phyloP scores from a whole-genome alignment of 129 eudicot genomes.

The Chrysanthemum makinoi region DNA sequence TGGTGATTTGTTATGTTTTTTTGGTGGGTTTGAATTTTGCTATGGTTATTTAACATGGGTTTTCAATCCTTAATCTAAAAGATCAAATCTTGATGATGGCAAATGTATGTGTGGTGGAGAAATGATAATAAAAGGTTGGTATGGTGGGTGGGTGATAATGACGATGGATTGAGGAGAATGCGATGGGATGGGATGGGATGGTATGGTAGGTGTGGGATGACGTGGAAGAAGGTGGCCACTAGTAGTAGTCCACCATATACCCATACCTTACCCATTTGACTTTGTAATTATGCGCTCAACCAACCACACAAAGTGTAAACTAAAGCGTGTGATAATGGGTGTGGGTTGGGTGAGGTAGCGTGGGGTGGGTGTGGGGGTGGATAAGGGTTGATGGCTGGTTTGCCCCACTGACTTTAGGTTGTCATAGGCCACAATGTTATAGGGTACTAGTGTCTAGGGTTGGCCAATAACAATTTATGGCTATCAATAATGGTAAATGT shows the following conservation, averaged over 20 bases:
- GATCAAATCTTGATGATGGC: neutral
- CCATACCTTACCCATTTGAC: conserved; percentile 30
- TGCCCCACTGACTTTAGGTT: conserved; percentile 16
- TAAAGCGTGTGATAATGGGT: neutral
- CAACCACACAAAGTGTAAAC: conserved; percentile 11
- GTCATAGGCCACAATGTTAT: neutral
- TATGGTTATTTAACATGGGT: conserved; percentile 32
- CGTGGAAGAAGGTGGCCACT: conserved; percentile 19
- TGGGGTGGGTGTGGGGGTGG: neutral
- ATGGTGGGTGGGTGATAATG: conserved; percentile 22
- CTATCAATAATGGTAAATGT: too few relatives aligned
- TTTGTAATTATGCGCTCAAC: conserved; percentile 13
- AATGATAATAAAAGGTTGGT: conserved; percentile 15
- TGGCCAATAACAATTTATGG: neutral
- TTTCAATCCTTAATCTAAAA: conserved; percentile 1
- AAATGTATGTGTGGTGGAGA: conserved; percentile 6
- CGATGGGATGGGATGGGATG: conserved; percentile 25
- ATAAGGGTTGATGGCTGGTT: conserved; percentile 20
- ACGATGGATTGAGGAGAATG: conserved; percentile 2
- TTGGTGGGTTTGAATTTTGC: conserved; percentile 31
- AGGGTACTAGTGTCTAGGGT: conserved; percentile 3
- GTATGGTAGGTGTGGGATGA: conserved; percentile 21
- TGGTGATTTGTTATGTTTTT: too few relatives aligned
- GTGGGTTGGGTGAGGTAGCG: neutral
- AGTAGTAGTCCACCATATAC: conserved; percentile 27